These are phyloP conservation scores for Sporothrix sp. DNA, from an alignment of 2,329 filamentous ascomycete species.

Conservation along the genomic window DNA sequence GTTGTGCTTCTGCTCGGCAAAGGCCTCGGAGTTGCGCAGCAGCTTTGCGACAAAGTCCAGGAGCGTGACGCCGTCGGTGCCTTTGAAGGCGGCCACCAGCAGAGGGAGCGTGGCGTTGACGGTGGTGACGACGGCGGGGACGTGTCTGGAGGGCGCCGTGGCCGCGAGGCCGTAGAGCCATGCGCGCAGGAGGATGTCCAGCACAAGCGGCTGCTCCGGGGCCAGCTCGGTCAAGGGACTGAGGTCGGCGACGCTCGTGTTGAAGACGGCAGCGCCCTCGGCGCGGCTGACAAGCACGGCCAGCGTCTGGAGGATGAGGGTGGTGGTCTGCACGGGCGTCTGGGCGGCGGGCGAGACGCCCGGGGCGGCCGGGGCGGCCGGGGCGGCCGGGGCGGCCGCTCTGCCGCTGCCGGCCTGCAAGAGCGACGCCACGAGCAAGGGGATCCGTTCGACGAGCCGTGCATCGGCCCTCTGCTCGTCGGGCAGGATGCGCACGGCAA, in stretches of 20 bases:
- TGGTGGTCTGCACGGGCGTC: slow-evolving; percentile 31
- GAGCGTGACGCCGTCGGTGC: slow-evolving; percentile 51
- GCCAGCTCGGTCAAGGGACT: slow-evolving; percentile 48
- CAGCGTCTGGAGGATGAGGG: slow-evolving; percentile 47
- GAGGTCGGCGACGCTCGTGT: slow-evolving; percentile 35
- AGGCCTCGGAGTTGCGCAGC: slow-evolving; percentile 33
- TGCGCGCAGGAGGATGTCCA: slow-evolving; percentile 46
- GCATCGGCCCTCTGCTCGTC: slow-evolving; percentile 33
- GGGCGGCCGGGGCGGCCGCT: no score
- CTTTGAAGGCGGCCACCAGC: slow-evolving; percentile 44
- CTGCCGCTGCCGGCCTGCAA: no score
- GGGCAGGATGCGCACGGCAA: slow-evolving; percentile 45
- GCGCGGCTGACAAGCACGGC: slow-evolving; percentile 43
- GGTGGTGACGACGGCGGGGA: slow-evolving; percentile 23
- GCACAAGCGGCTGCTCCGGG: slow-evolving; percentile 40
- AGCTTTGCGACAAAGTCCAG: slow-evolving; percentile 46
- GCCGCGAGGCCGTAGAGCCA: slow-evolving; percentile 37
- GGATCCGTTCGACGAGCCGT: slow-evolving; percentile 44
- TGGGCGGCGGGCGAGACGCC: not conserved
- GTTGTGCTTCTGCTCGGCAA: not conserved
- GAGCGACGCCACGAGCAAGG: slow-evolving; percentile 42
- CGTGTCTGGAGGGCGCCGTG: not conserved
- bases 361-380: slow-evolving; percentile 26
- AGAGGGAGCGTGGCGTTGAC: slow-evolving; percentile 39
- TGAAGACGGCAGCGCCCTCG: slow-evolving; percentile 40